Percentiles rank a stretch among this genome's conserved stretches.
These are phyloP conservation scores for Angomonas ambiguus DNA, from an alignment of 208 protist species.

Conservation along the genomic window DNA sequence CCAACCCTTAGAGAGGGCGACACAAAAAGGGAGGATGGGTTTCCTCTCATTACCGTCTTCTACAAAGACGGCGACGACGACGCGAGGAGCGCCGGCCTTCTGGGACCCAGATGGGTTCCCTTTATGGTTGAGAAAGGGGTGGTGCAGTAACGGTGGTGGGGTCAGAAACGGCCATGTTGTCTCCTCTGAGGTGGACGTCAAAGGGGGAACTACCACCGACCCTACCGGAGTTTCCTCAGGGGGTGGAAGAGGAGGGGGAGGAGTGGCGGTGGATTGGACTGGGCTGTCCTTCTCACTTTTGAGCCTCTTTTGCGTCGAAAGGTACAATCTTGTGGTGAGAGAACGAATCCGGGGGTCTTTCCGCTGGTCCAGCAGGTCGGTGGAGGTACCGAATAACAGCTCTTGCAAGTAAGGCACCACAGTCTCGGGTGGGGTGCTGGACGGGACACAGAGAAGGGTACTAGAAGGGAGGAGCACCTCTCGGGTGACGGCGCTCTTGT, in stretches of 20 bases:
- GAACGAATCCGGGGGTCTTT: background rate
- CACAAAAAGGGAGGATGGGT: conserved; percentile 30
- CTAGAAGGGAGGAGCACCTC: background rate
- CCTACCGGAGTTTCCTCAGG: background rate
- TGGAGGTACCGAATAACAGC: background rate
- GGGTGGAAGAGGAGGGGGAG: too few relatives aligned
- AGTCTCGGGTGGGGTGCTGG: background rate
- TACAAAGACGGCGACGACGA: conserved; percentile 43
- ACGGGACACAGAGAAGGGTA: background rate
- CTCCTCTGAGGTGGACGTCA: background rate
- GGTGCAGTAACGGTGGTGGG: conserved; percentile 38
- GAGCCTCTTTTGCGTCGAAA: background rate
- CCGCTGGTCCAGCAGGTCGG: background rate
- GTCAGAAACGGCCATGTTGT: conserved; percentile 49
- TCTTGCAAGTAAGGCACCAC: background rate
- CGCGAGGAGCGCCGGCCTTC: background rate
- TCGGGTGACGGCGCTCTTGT: background rate
- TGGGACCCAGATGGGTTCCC: conserved; percentile 25
- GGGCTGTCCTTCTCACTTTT: background rate
- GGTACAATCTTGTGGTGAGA: background rate
- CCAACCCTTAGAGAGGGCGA: conserved; percentile 45
- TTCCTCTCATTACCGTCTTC: conserved; percentile 18
- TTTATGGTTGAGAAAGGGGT: conserved; percentile 44
- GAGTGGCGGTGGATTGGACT: too few relatives aligned
- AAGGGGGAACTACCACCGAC: background rate